Evolutionary conservation across 2,329 filamentous ascomycete species (phyloP), one percentile per base, ranked within the genome.

Genomic region (Colletotrichum melonis): DNA sequence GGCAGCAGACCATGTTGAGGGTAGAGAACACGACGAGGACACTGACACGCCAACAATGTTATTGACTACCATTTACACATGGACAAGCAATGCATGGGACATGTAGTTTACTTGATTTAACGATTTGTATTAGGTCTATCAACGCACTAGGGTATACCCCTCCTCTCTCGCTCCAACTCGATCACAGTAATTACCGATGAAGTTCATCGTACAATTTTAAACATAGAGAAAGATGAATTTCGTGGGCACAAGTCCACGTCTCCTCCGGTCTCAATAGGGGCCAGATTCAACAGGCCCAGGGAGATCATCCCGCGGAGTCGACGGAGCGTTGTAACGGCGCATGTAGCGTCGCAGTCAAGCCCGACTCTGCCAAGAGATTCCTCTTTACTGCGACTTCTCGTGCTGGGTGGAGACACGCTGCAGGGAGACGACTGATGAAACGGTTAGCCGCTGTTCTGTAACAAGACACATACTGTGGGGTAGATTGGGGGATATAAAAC

Each of bases 321-420:
- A 63, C 16, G 11, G 32, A 28, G 63, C 57, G 16, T 11, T 14
- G n/a, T 12, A 49, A 54, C 52, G 38, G 14, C 49, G 24, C 6
- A 12, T 11, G 12, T 42, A 22, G 42, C 52, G 60, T 52, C 58
- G 52, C 32, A 59, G 16, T 32, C 60, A 54, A 35, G 24, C 66
- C 65, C 35, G 71, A 62, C 67, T 60, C 66, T 64, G 26, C 55
- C 26, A 46, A 58, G 46, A 38, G 24, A 55, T 70, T 11, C 42
- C 30, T 57, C 30, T 72, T 83, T 93, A 95, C 84, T 91, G 88
- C 78, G 91, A 93, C 89, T 95, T 96, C 88, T 97, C 94, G 88
- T 97, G 95, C 86, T 97, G 94, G 75, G 93, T 97, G 68, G 94
- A 96, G 77, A 97, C 94, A 85, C 95, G 93, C 88, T 97, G 94